These are phyloP conservation scores for Lipomyces japonicus DNA, from an alignment of 805 yeast species.

Conservation along the genomic window DNA sequence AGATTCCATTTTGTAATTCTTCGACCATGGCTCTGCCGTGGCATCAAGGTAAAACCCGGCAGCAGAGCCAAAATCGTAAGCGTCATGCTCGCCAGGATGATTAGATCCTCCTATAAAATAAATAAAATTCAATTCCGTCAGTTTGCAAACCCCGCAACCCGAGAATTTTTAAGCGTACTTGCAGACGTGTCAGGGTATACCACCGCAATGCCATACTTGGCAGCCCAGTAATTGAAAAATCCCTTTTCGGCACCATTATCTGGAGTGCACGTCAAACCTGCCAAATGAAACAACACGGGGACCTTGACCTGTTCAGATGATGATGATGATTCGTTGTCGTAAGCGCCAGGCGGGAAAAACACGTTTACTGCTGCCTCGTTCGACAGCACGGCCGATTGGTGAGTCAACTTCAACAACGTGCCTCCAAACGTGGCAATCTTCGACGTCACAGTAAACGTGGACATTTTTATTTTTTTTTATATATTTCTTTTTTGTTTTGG, in stretches of 20 bases:
- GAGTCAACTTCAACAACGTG: constrained; percentile 66
- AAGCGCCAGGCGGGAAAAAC: constrained; percentile 63
- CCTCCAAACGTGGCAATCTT: constrained; percentile 71
- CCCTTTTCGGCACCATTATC: constrained; percentile 93
- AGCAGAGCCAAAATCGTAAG: constrained; percentile 89
- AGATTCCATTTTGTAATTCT: constrained; percentile 79
- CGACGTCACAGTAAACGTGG: constrained; percentile 48
- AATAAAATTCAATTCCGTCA: neutral
- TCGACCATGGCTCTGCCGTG: constrained; percentile 62
- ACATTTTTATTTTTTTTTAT: neutral
- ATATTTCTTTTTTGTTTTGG: too few relatives aligned
- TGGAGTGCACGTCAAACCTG: constrained; percentile 92
- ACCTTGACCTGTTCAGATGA: constrained; percentile 36
- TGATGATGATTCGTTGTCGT: constrained; percentile 29
- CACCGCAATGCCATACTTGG: constrained; percentile 76
- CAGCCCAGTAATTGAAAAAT: constrained; percentile 74
- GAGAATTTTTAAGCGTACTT: constrained; percentile 39
- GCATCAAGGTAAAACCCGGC: constrained; percentile 95
- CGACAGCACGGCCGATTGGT: constrained; percentile 59
- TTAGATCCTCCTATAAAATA: constrained; percentile 49
- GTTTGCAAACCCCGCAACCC: neutral
- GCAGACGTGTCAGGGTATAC: constrained; percentile 98
- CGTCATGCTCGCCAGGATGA: constrained; percentile 73
- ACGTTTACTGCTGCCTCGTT: constrained; percentile 82
- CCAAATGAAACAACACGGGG: constrained; percentile 75